Evolutionary conservation across 345 rosid species (phyloP).

Genomic region (Gossypium bickii): DNA sequence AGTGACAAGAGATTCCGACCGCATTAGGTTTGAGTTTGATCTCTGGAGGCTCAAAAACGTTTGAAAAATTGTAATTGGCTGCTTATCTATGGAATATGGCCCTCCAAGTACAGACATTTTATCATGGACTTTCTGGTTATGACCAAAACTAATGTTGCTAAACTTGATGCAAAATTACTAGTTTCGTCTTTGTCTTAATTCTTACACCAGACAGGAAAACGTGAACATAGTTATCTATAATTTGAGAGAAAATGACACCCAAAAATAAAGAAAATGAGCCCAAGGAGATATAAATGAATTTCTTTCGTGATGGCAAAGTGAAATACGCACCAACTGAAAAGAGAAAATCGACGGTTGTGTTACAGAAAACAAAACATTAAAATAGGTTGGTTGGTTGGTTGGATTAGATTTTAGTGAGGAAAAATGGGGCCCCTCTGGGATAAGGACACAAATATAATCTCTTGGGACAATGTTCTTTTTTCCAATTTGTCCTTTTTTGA

Average conservation of each 20-base stretch:
- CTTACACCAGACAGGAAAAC: background rate
- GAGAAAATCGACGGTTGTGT: background rate
- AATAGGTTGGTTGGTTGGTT: constrained; percentile 15
- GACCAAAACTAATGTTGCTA: background rate
- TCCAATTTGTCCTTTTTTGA: constrained; percentile 1
- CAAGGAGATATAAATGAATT: background rate
- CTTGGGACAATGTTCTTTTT: background rate
- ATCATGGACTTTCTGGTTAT: background rate
- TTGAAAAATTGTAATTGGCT: no score
- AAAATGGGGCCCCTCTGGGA: background rate
- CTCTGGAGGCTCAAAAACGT: no score
- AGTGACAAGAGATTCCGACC: no score
- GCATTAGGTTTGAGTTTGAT: no score
- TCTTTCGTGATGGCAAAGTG: background rate
- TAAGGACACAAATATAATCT: constrained; percentile 8
- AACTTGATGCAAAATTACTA: background rate
- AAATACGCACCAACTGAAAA: background rate
- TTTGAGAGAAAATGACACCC: background rate
- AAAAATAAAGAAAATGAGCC: background rate
- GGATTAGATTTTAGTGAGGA: background rate
- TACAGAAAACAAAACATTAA: constrained; percentile 9
- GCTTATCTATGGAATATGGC: no score
- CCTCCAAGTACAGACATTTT: background rate
- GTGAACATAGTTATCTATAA: background rate
- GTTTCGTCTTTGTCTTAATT: background rate